Conservation (phyloP, 352 stramenopile genomes). For the Peronospora destructor region DNA sequence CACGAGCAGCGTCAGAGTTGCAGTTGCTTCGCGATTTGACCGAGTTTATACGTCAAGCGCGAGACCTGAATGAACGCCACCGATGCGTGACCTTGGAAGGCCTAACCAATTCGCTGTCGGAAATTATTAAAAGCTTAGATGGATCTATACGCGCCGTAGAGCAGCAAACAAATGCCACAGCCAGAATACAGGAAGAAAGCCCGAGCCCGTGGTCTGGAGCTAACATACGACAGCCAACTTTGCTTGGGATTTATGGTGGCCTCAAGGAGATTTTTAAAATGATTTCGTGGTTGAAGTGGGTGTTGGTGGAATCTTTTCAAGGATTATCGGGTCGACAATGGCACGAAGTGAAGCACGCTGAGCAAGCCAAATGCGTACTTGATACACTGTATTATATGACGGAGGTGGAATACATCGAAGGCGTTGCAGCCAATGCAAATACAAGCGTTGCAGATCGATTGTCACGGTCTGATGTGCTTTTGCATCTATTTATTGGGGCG, state of each 20-base stretch:
- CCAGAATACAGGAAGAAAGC: conserved; percentile 3
- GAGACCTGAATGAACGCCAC: conserved; percentile 12
- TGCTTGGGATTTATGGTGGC: conserved; percentile 35
- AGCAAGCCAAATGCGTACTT: conserved; percentile 38
- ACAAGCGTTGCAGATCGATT: conserved; percentile 6
- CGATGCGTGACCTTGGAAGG: conserved; percentile 42
- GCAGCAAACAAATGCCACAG: conserved; percentile 6
- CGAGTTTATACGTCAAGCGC: conserved; percentile 16
- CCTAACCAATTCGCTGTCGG: conserved; percentile 36
- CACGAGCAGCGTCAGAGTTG: conserved; percentile 34
- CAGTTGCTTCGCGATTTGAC: conserved; percentile 46
- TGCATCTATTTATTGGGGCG: conserved; percentile 37
- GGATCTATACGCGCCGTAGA: conserved; percentile 25
- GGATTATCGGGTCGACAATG: conserved; percentile 17
- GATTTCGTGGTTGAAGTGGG: conserved; percentile 38
- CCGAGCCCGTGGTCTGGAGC: conserved; percentile 23
- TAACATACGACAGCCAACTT: conserved; percentile 28
- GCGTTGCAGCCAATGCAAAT: conserved; percentile 8
- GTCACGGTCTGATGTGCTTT: conserved; percentile 40
- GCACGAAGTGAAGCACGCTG: conserved; percentile 26
- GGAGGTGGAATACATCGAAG: conserved; percentile 35
- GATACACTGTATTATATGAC: conserved; percentile 39
- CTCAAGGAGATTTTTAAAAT: conserved; percentile 40
- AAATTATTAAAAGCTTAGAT: conserved; percentile 23
- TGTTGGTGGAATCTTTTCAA: conserved; percentile 32